phyloP scores from a whole-genome alignment of 345 rosid genomes.

The Eucalyptus polyanthemos region DNA sequence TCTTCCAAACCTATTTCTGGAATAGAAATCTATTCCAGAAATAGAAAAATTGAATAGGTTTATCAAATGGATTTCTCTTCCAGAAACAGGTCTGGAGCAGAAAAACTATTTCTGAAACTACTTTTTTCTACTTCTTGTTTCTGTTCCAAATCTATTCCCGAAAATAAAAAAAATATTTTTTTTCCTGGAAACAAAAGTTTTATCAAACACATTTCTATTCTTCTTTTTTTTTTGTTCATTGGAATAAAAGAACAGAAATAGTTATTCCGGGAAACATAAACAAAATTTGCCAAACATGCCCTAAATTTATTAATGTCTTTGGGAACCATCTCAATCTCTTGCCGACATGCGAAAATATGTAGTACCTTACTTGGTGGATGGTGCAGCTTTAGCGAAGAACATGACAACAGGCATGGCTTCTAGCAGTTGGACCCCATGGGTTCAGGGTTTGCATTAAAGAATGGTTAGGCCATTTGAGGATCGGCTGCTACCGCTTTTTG shows the following conservation, averaged over 20 bases:
- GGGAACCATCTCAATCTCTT: neutral
- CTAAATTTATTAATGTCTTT: no score
- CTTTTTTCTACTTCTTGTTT: accelerated
- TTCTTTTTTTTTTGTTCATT: accelerated
- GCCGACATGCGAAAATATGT: neutral
- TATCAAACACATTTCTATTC: accelerated
- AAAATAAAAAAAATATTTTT: accelerated
- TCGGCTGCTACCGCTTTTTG: accelerated
- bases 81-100: no score
- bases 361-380: neutral
- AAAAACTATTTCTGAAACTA: no score
- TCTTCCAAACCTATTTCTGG: no score
- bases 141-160: accelerated
- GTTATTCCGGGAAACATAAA: accelerated
- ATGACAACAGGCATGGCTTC: neutral
- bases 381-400: neutral
- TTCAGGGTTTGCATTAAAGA: neutral
- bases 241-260: accelerated
- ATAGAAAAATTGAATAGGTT: no score
- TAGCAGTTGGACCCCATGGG: neutral
- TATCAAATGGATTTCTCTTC: no score
- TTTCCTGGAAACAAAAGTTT: no score
- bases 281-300: no score
- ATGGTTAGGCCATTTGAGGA: neutral
- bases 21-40: no score